phyloP scores from a whole-genome alignment of 331 rosid genomes.

The Saraca asoca region DNA sequence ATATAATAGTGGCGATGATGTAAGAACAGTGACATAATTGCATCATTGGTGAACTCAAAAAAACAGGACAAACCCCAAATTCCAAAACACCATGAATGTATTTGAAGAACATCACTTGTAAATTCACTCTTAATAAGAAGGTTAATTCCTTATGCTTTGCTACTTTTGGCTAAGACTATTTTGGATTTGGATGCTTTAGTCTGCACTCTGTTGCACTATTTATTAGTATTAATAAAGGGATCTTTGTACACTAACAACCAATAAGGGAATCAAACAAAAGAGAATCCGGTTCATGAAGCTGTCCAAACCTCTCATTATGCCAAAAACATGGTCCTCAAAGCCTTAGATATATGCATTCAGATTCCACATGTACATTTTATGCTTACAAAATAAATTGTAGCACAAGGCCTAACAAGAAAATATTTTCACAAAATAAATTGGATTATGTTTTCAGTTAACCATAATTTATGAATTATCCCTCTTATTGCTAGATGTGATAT shows the following conservation, averaged over 20 bases:
- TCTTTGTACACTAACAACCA: neutral
- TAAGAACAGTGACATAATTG: no score
- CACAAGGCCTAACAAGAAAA: neutral
- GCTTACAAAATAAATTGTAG: conserved; percentile 3
- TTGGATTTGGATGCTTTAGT: neutral
- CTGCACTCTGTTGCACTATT: neutral
- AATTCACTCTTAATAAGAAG: no score
- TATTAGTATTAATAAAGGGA: neutral
- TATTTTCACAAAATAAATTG: neutral
- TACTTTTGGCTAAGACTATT: conserved; percentile 3
- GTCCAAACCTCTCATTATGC: neutral
- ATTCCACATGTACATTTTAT: no score
- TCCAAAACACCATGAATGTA: neutral
- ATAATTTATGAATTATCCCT: neutral
- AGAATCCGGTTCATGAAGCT: neutral
- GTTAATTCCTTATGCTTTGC: neutral
- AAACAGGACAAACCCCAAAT: no score
- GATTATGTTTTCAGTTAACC: neutral
- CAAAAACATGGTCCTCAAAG: neutral
- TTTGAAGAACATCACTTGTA: no score
- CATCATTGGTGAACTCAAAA: no score
- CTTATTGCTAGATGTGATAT: neutral
- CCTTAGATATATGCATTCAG: neutral
- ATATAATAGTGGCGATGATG: no score
- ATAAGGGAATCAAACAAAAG: conserved; percentile 20